Percentiles rank a stretch among this genome's conserved stretches.
These are phyloP conservation scores for Colletotrichum tropicale DNA, from an alignment of 2,329 filamentous ascomycete genomes.

Conservation along the genomic window DNA sequence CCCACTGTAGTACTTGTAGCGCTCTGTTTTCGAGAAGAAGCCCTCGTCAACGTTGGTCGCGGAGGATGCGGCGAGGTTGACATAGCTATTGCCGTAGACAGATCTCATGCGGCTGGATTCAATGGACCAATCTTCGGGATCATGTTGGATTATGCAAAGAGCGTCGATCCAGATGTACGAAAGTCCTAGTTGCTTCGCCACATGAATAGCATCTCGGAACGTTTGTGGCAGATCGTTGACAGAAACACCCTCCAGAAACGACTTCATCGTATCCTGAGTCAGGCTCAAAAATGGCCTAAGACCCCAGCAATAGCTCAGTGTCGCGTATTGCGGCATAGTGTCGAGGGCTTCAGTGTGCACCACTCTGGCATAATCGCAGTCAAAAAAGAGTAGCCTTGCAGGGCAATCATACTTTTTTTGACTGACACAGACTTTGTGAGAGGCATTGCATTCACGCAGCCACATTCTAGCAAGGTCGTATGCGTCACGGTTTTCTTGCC, in stretches of 20 bases:
- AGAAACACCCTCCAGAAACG: rapidly evolving
- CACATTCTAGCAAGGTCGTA: not conserved
- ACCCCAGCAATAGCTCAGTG: not conserved
- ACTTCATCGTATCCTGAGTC: rapidly evolving
- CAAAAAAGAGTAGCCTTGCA: not conserved
- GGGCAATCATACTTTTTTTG: not conserved
- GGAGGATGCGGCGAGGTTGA: not conserved
- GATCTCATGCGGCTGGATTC: not conserved
- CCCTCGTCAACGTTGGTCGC: not conserved
- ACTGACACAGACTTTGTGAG: not conserved
- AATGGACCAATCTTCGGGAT: rapidly evolving
- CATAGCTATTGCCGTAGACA: not conserved
- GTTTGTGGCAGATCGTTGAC: rapidly evolving
- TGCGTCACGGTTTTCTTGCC: not conserved
- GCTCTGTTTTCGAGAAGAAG: rapidly evolving
- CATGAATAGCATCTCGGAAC: not conserved
- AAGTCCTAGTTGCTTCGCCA: not conserved
- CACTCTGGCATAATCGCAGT: rapidly evolving
- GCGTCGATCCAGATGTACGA: not conserved
- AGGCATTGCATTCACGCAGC: not conserved
- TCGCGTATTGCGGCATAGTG: not conserved
- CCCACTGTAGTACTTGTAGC: not conserved
- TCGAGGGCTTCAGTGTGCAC: rapidly evolving
- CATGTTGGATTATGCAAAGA: not conserved
- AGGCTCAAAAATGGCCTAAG: not conserved